A percentile compares a stretch with the other conserved stretches of the same genome.
These are phyloP conservation scores for Rauvolfia tetraphylla DNA, from an alignment of 257 asterid species.

Conservation along the genomic window DNA sequence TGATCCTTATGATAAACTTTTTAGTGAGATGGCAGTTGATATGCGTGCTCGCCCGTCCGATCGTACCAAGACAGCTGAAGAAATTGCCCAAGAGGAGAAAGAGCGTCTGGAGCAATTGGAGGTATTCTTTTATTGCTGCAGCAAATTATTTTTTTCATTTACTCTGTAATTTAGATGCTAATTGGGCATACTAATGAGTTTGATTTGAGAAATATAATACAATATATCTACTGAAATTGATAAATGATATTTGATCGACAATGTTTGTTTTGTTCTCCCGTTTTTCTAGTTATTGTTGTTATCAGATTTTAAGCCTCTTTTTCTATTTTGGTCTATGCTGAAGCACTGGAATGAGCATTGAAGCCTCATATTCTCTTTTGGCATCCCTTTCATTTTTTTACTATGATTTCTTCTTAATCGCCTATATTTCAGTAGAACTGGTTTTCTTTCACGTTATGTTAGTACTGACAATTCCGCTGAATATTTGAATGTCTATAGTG, in stretches of 20 bases:
- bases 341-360: too few species aligned
- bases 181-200: too few species aligned
- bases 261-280: neutral
- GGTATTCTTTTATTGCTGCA: conserved; percentile 36
- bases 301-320: too few species aligned
- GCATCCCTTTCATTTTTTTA: neutral
- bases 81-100: conserved; percentile 93
- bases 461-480: neutral
- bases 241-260: neutral
- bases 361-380: neutral
- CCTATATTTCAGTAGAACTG: neutral
- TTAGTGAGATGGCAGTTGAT: conserved; percentile 75
- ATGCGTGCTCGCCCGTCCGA: conserved; percentile 91
- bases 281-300: neutral
- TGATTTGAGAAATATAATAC: neutral
- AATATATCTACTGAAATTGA: neutral
- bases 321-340: neutral
- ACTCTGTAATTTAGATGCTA: neutral
- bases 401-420: neutral
- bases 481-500: neutral
- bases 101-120: conserved; percentile 82
- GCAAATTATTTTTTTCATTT: neutral
- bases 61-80: conserved; percentile 88
- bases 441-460: neutral
- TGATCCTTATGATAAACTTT: conserved; percentile 67